Conservation (phyloP, 257 asterid species). For the Catharanthus roseus region DNA sequence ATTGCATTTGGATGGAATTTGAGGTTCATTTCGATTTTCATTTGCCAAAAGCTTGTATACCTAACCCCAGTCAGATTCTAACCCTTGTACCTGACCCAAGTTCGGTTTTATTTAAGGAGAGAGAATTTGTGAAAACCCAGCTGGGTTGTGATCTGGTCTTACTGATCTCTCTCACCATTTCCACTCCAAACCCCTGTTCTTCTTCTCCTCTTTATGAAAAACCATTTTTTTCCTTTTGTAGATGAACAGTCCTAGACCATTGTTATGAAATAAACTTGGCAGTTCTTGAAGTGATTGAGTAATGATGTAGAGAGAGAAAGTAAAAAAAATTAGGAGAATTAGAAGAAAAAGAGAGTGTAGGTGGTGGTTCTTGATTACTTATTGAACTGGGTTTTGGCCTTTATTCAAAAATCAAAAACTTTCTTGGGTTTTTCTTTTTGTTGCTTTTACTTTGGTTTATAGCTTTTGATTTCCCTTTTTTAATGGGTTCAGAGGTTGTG, state of each 20-base stretch:
- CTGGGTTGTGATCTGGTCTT: slow-evolving; percentile 30
- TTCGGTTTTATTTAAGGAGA: slow-evolving; percentile 59
- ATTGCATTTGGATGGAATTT: slow-evolving; percentile 36
- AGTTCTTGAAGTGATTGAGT: slow-evolving; percentile 36
- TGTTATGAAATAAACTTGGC: background rate
- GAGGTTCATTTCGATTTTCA: slow-evolving; percentile 30
- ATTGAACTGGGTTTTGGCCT: slow-evolving; percentile 7
- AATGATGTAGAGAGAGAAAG: slow-evolving; percentile 35
- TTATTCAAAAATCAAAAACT: slow-evolving; percentile 20
- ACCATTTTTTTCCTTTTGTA: slow-evolving; percentile 24
- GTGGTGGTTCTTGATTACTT: slow-evolving; percentile 17
- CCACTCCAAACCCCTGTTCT: background rate
- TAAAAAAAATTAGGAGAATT: too few relatives aligned
- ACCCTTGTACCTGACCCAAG: slow-evolving; percentile 43
- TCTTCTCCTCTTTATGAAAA: background rate
- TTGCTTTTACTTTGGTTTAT: background rate
- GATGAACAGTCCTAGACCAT: slow-evolving; percentile 37
- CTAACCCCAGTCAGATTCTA: slow-evolving; percentile 49
- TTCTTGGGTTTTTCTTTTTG: slow-evolving; percentile 5
- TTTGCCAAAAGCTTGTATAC: slow-evolving; percentile 1
- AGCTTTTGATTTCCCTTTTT: background rate
- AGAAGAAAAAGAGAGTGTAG: slow-evolving; percentile 11
- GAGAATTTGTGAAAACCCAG: slow-evolving; percentile 38
- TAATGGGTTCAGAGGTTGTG: slow-evolving; percentile 54
- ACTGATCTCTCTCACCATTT: slow-evolving; percentile 16